Conservation (phyloP, 2,329 filamentous ascomycete species). For the Phyllosticta citribraziliensis region DNA sequence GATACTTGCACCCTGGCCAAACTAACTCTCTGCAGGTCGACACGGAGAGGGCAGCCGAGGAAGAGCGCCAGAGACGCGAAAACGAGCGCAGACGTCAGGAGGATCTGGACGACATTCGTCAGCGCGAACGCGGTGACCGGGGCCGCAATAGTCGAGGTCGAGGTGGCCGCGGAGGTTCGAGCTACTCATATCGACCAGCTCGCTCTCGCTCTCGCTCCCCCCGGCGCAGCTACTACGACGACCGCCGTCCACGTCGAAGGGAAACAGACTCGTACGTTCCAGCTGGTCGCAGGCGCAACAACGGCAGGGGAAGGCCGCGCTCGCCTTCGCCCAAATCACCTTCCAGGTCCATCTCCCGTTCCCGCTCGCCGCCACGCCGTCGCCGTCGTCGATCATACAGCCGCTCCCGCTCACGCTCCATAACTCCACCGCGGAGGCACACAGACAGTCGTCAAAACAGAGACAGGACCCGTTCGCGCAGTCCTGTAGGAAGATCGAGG, state of each 20-base stretch:
- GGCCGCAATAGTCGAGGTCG: slow-evolving; percentile 33
- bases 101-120: slow-evolving; percentile 57
- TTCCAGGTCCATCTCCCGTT: slow-evolving; percentile 13
- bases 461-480: slow-evolving; percentile 23
- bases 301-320: slow-evolving; percentile 28
- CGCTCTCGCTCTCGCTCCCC: slow-evolving; percentile 43
- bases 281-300: slow-evolving; percentile 30
- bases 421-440: slow-evolving; percentile 5
- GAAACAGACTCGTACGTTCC: slow-evolving; percentile 51
- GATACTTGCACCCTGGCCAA: slow-evolving; percentile 12
- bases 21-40: slow-evolving; percentile 50
- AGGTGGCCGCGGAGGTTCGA: slow-evolving; percentile 37
- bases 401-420: slow-evolving; percentile 10
- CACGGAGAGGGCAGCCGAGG: slow-evolving; percentile 71
- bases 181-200: slow-evolving; percentile 39
- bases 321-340: slow-evolving; percentile 23
- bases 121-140: slow-evolving; percentile 44
- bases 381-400: slow-evolving; percentile 14
- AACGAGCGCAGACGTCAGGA: slow-evolving; percentile 62
- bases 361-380: slow-evolving; percentile 23
- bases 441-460: slow-evolving; percentile 12
- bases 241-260: slow-evolving; percentile 37
- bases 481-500: slow-evolving; percentile 14
- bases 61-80: slow-evolving; percentile 61
- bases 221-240: slow-evolving; percentile 36